Base-by-base conservation (phyloP, 768 basidiomycete species). In the Kwoniella heveanensis region DNA sequence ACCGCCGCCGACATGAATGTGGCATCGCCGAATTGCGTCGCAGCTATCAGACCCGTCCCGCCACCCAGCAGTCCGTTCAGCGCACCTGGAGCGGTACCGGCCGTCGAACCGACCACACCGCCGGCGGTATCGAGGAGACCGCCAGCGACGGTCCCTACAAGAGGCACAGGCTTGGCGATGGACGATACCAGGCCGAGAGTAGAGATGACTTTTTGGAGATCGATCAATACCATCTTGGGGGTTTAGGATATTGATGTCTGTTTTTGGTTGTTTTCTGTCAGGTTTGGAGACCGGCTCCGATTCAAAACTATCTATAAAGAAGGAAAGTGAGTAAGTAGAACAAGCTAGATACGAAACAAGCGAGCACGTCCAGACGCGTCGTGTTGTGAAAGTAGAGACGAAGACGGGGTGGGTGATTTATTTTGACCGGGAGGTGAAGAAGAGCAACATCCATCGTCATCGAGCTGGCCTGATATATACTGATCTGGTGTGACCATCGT, bases 151-250 rank as follows among this genome's bases (percentile, higher is more conserved):
- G 30, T 25, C 2, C 69, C 69, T 15, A 71, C 60, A 10, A 71
- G 22, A 15, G 71, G 68, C 1, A 69, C 44, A 1, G 71, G 68
- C 49, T 69, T 69, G 37, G 54, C 57, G 48, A 72, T 62, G 44
- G 71, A 73, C 1, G 68, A 67, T 10, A 73, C 68, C 17, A 73
- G 48, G 26, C 71, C 71, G 26, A 73, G 58, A 2, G 67, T 57
- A 12, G 58, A 51, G 10, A 69, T 36, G 37, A 73, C 69, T 53
- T 65, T 68, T 58, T 67, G 66, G 1, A 73, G 57, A 54, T 73
- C 66, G 60, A 73, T 65, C 25, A 72, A 62, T 5, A 68, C 66
- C 71, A 73, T 73, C 27, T 57, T 64, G 46, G 25, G 13, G 32
- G 32, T n/a, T n/a, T n/a, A n/a, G n/a, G n/a, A 15, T 25, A 48